Evolutionary conservation across 768 basidiomycete species (phyloP).

Genomic region (Punctularia strigosozonata): DNA sequence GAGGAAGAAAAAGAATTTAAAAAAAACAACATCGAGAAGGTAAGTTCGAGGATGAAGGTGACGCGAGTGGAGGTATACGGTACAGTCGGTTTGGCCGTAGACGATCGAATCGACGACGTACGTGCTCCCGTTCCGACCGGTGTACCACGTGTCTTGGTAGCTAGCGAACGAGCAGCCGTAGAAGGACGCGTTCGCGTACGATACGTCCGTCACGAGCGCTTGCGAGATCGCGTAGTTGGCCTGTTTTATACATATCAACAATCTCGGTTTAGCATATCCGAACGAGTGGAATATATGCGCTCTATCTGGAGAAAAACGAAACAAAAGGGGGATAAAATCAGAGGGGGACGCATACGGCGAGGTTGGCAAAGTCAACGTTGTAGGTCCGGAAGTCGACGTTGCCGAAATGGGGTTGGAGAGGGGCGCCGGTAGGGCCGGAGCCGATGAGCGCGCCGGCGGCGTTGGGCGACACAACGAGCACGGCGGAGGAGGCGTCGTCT

Average conservation of each 20-base stretch:
- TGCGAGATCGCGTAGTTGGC: slow-evolving; percentile 49
- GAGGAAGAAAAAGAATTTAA: slow-evolving; percentile 1
- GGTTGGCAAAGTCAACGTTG: slow-evolving; percentile 57
- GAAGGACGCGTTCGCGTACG: slow-evolving; percentile 57
- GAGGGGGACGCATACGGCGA: slow-evolving; percentile 33
- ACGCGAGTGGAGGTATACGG: slow-evolving; percentile 8
- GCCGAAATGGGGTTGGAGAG: slow-evolving; percentile 37
- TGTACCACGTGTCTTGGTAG: slow-evolving; percentile 59
- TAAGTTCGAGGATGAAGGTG: not conserved
- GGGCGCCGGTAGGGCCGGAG: slow-evolving; percentile 46
- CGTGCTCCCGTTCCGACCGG: slow-evolving; percentile 44
- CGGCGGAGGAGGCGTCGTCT: slow-evolving; percentile 49
- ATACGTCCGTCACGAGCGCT: slow-evolving; percentile 50
- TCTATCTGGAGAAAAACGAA: not conserved
- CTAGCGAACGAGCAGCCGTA: slow-evolving; percentile 51
- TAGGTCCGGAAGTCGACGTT: slow-evolving; percentile 50
- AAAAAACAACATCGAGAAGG: too few species aligned
- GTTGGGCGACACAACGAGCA: slow-evolving; percentile 44
- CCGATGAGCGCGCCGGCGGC: slow-evolving; percentile 48
- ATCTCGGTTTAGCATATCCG: not conserved
- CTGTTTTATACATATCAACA: too few species aligned
- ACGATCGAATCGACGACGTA: slow-evolving; percentile 53
- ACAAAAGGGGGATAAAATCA: not conserved
- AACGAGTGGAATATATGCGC: not conserved
- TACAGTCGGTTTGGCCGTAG: slow-evolving; percentile 55